Evolutionary conservation across 306 rosid species (phyloP).

Genomic region (Ammopiptanthus mongolicus): DNA sequence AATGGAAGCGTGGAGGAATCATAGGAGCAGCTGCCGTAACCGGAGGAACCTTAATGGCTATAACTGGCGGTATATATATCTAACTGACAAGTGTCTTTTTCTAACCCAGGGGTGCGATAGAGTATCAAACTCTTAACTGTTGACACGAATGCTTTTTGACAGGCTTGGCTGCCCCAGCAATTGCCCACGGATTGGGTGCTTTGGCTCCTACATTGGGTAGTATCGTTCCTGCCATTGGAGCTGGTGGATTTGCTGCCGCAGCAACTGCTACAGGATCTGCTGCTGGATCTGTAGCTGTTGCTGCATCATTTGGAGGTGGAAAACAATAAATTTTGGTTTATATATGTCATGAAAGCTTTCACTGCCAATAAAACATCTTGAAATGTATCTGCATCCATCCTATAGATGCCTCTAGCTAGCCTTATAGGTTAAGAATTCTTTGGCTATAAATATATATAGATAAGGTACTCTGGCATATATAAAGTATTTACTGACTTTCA

Average conservation of each 20-base stretch:
- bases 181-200: conserved; percentile 90
- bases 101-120: conserved; percentile 7
- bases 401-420: background rate
- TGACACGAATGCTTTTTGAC: conserved; percentile 25
- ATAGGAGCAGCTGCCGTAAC: conserved; percentile 95
- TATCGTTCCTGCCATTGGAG: conserved; percentile 71
- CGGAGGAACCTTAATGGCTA: conserved; percentile 87
- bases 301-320: conserved; percentile 95
- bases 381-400: background rate
- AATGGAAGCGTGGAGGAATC: conserved; percentile 89
- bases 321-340: conserved; percentile 3
- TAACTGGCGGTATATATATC: conserved; percentile 71
- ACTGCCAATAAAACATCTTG: background rate
- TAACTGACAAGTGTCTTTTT: background rate
- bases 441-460: background rate
- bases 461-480: background rate
- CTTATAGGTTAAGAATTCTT: background rate
- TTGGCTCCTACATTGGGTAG: conserved; percentile 90
- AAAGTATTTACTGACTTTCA: background rate
- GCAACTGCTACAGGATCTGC: conserved; percentile 91
- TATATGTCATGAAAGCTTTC: background rate
- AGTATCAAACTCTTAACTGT: conserved; percentile 4
- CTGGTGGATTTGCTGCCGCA: conserved; percentile 87
- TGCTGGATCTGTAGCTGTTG: conserved; percentile 91
- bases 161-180: conserved; percentile 98